Percentiles rank a stretch among this genome's conserved stretches.
Conservation (phyloP, 306 rosid genomes). For the Pachyrhizus erosus region DNA sequence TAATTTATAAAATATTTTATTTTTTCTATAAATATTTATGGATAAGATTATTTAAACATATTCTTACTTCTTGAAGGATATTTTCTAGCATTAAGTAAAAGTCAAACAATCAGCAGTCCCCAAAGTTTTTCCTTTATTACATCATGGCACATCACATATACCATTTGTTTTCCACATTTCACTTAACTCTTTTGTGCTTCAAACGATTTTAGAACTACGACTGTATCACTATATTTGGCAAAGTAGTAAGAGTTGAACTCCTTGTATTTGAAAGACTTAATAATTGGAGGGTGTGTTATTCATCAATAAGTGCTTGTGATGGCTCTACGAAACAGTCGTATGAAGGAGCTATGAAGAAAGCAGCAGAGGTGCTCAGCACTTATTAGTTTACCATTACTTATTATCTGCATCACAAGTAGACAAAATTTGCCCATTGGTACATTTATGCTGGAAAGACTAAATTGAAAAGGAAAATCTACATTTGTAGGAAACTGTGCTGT, state of each 20-base stretch:
- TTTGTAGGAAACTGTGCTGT: too few species aligned
- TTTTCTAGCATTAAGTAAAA: background rate
- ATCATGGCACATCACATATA: background rate
- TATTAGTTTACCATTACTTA: too few species aligned
- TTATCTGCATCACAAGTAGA: too few species aligned
- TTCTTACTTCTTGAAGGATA: background rate
- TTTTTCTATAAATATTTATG: too few species aligned
- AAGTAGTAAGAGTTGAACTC: slow-evolving; percentile 4
- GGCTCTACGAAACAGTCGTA: slow-evolving; percentile 52
- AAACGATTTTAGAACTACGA: slow-evolving; percentile 26
- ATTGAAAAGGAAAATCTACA: too few species aligned
- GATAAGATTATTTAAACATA: too few species aligned
- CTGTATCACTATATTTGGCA: slow-evolving; percentile 22
- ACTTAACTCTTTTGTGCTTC: background rate
- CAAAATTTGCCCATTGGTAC: too few species aligned
- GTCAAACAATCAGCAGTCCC: background rate
- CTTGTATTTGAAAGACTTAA: slow-evolving; percentile 38
- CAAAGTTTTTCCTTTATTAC: background rate
- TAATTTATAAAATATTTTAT: too few species aligned
- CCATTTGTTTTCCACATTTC: background rate
- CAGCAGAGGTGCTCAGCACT: too few species aligned
- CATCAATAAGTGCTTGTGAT: slow-evolving; percentile 51
- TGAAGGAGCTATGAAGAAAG: slow-evolving; percentile 49
- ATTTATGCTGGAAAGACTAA: too few species aligned
- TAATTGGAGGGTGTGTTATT: slow-evolving; percentile 49